Conservation (phyloP, 176 grass and related monocot species). For the Zoysia japonica region DNA sequence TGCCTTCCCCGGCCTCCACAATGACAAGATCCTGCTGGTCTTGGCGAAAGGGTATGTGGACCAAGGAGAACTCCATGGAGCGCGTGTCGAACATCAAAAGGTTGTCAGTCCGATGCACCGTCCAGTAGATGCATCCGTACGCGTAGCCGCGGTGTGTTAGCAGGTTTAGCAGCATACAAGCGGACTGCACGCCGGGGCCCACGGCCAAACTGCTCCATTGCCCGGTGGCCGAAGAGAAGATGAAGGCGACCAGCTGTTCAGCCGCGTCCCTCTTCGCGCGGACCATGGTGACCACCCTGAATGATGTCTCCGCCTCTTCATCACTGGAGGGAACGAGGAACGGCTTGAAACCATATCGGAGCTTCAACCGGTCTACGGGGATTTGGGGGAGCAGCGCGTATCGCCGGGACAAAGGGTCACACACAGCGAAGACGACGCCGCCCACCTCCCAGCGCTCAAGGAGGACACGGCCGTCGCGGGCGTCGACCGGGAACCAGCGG, state of each 20-base stretch:
- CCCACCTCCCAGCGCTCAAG: neutral
- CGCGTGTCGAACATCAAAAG: conserved; percentile 32
- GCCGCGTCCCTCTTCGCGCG: neutral
- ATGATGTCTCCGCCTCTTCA: neutral
- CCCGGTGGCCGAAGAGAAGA: conserved; percentile 38
- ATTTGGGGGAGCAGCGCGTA: conserved; percentile 20
- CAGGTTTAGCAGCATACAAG: neutral
- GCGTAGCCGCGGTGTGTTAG: neutral
- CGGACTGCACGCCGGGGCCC: neutral
- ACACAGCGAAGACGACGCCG: conserved; percentile 9
- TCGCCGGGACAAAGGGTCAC: conserved; percentile 19
- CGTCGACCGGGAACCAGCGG: conserved; percentile 8
- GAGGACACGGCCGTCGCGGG: conserved; percentile 39
- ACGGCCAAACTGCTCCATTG: conserved; percentile 13
- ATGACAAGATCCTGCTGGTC: neutral
- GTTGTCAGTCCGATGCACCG: neutral
- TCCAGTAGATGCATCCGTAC: conserved; percentile 38
- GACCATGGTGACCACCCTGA: conserved; percentile 35
- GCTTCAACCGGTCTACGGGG: neutral
- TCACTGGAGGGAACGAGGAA: conserved; percentile 33
- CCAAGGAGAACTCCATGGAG: conserved; percentile 34
- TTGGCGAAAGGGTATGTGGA: neutral
- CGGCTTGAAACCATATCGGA: conserved; percentile 9
- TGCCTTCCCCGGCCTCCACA: conserved; percentile 35
- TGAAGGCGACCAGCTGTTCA: conserved; percentile 21